Percentiles rank a stretch among this genome's conserved stretches.
Conservation (phyloP, 371 early-diverging fungal species). For the Mucor circinelloides region DNA sequence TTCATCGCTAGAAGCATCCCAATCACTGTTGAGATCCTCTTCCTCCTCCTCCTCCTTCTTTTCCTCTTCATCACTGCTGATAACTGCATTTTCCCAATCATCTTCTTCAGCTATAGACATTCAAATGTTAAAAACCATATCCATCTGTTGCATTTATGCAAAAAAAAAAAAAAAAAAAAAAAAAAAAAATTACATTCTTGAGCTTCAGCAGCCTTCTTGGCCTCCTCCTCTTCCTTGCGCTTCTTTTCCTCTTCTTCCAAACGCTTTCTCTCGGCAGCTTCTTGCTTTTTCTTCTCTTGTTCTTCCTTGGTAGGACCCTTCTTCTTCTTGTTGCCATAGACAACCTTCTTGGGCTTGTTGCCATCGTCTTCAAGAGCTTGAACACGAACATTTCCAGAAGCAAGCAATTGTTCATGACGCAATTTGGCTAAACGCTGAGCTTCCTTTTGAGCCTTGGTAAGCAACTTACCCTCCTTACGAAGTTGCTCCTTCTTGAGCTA, state of each 20-base stretch:
- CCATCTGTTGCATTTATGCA: too few relatives aligned
- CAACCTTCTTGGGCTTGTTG: slow-evolving; percentile 46
- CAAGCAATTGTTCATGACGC: slow-evolving; percentile 79
- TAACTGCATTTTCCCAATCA: slow-evolving; percentile 59
- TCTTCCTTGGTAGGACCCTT: slow-evolving; percentile 53
- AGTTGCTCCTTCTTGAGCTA: slow-evolving; percentile 87
- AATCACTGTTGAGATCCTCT: slow-evolving; percentile 60
- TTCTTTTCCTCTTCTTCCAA: slow-evolving; percentile 53
- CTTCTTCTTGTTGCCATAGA: slow-evolving; percentile 63
- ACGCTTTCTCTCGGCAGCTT: slow-evolving; percentile 46
- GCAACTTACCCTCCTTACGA: slow-evolving; percentile 87
- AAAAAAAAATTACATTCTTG: slow-evolving; percentile 49
- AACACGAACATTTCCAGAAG: slow-evolving; percentile 75
- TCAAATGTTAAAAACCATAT: too few relatives aligned
- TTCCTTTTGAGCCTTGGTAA: slow-evolving; percentile 93
- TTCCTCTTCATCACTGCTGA: slow-evolving; percentile 40
- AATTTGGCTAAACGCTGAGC: slow-evolving; percentile 75
- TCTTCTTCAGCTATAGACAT: slow-evolving; percentile 35
- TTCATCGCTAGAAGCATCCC: slow-evolving; percentile 63
- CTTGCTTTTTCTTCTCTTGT: slow-evolving; percentile 37
- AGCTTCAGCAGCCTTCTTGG: slow-evolving; percentile 42
- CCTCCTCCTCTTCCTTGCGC: slow-evolving; percentile 50
- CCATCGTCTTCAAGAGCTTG: slow-evolving; percentile 67
- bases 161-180: too few relatives aligned
- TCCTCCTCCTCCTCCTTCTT: slow-evolving; percentile 32